Base-by-base conservation (phyloP, 2,329 filamentous ascomycete genomes). In the Cytospora schulzeri region DNA sequence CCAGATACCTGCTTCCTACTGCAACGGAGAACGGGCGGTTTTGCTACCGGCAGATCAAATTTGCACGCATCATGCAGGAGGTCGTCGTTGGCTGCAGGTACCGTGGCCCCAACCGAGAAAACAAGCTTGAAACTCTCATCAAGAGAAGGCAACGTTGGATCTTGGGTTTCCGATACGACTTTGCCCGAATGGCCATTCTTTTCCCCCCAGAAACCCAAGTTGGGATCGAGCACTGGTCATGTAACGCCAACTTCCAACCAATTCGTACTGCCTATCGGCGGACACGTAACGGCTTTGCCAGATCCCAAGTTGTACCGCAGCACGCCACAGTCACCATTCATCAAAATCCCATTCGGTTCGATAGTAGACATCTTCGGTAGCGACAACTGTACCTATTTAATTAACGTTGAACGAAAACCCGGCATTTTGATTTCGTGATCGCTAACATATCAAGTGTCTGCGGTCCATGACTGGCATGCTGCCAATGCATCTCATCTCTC, bases 1-100 rank as follows among this genome's bases (percentile, higher is more conserved):
- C 56, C 19, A n/a, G 33, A 50, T 31, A 38, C 28, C 38, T 26
- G 26, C 57, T 59, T 24, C 33, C 28, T 60, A 33, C 62, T 64
- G 56, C 62, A 45, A 51, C 57, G 41, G 35, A 51, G 33, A 33
- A 28, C 57, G 57, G 52, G 35, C 45, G n/a, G 1, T 48, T 48
- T 24, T 45, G 45, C 61, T 57, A 50, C 50, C 53, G 50, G 38
- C 45, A 31, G 28, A 45, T 51, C 53, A 3, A 45, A 45, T 60
- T 60, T 57, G 48, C 63, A 60, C 41, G 62, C 62, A 62, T 60
- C 35, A 66, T 66, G 62, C 65, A 62, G 58, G 65, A 66, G 64
- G 56, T 45, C 28, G 57, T 14, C 29, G 57, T 51, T 45, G 24
- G 60, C 50, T 64, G 64, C 58, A 63, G 57, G 54, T 58, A 64